A percentile compares a stretch with the other conserved stretches of the same genome.
Evolutionary conservation across 805 yeast species (phyloP).

Genomic region (Candida anglica): DNA sequence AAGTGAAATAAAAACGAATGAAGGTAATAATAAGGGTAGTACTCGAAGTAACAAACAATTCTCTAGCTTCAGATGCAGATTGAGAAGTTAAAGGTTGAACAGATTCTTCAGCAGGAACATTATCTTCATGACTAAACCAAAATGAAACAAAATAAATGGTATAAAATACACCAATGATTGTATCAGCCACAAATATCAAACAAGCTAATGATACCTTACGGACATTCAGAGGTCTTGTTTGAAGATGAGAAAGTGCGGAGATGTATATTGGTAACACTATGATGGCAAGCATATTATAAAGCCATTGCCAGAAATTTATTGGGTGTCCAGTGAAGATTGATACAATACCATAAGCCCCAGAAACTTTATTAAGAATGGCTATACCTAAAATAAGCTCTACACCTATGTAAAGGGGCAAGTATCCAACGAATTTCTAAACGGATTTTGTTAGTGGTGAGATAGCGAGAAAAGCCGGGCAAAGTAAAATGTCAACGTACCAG

Average conservation of each 20-base stretch:
- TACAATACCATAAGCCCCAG: conserved; percentile 82
- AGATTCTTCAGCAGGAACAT: conserved; percentile 10
- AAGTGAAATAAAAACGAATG: conserved; percentile 56
- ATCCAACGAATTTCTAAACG: conserved; percentile 57
- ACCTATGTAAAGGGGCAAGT: conserved; percentile 79
- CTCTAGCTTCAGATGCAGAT: conserved; percentile 57
- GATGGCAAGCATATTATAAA: conserved; percentile 65
- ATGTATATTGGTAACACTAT: conserved; percentile 61
- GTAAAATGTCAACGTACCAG: too few species aligned
- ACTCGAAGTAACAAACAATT: conserved; percentile 53
- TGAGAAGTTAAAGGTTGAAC: conserved; percentile 34
- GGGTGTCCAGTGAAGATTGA: conserved; percentile 91
- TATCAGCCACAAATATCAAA: conserved; percentile 62
- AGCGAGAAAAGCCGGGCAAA: neutral
- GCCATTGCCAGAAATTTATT: conserved; percentile 76
- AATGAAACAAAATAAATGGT: conserved; percentile 68
- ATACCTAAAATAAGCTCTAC: conserved; percentile 77
- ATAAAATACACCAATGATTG: conserved; percentile 61
- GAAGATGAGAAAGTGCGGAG: conserved; percentile 46
- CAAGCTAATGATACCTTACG: conserved; percentile 61
- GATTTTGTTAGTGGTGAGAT: conserved; percentile 1
- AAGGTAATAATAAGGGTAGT: conserved; percentile 45
- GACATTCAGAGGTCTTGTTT: conserved; percentile 46
- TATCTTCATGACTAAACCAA: conserved; percentile 64
- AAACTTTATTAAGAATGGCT: conserved; percentile 79